Percentiles rank a stretch among this genome's conserved stretches.
These are phyloP conservation scores for Ambrosia hybrid DNA, from an alignment of 140 eudicot genomes.

Conservation along the genomic window DNA sequence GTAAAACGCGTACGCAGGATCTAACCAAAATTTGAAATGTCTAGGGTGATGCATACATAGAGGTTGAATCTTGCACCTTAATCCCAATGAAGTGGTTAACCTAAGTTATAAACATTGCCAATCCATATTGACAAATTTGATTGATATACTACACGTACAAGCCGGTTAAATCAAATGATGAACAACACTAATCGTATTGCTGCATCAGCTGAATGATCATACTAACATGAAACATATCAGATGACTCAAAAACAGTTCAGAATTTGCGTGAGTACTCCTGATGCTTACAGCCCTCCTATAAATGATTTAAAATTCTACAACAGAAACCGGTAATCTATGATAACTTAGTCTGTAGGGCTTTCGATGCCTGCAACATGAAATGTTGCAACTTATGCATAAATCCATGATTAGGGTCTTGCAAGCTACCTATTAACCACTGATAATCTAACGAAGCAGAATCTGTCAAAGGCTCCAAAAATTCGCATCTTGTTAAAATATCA, in stretches of 20 bases:
- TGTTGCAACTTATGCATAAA: constrained; percentile 25
- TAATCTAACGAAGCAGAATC: constrained; percentile 68
- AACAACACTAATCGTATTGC: neutral
- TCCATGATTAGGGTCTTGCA: constrained; percentile 43
- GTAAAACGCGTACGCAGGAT: too few species aligned
- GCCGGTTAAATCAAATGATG: too few species aligned
- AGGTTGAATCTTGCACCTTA: too few species aligned
- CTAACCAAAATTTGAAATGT: too few species aligned
- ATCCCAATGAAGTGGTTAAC: too few species aligned
- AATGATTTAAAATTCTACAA: neutral
- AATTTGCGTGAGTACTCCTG: neutral
- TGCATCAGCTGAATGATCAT: neutral
- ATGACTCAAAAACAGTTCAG: neutral
- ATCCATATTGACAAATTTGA: too few species aligned
- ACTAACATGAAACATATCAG: constrained; percentile 2
- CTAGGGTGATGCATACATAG: too few species aligned
- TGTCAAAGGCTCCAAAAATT: constrained; percentile 84
- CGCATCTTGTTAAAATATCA: constrained; percentile 65
- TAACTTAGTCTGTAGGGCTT: constrained; percentile 19
- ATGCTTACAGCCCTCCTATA: constrained; percentile 6
- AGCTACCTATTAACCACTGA: constrained; percentile 49
- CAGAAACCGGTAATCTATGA: neutral
- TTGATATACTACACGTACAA: too few species aligned
- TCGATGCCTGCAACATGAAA: constrained; percentile 27
- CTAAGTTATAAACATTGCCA: too few species aligned